Percentiles rank a stretch among this genome's conserved stretches.
Evolutionary conservation across 257 asterid species (phyloP).

Genomic region (Coffea canephora): DNA sequence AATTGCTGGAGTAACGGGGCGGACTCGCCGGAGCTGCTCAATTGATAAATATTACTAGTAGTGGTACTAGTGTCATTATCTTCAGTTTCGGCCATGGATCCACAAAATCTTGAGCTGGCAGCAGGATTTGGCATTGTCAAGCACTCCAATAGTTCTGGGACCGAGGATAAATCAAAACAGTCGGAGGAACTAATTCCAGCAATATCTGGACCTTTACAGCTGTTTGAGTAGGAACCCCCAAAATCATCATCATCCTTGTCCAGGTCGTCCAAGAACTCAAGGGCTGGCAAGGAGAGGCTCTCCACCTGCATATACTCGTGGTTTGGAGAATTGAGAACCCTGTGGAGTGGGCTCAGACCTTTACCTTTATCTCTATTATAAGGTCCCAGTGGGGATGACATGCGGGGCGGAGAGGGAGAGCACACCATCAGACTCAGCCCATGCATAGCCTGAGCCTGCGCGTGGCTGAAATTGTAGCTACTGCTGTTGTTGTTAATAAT

Average conservation of each 20-base stretch:
- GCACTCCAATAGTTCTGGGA: conserved; percentile 60
- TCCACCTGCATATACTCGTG: conserved; percentile 60
- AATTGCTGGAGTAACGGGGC: conserved; percentile 57
- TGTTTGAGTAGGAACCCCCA: conserved; percentile 22
- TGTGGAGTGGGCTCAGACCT: conserved; percentile 69
- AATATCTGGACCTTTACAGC: conserved; percentile 27
- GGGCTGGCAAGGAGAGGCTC: conserved; percentile 58
- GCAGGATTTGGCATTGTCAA: conserved; percentile 40
- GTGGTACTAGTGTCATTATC: conserved; percentile 25
- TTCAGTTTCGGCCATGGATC: conserved; percentile 19
- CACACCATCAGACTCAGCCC: conserved; percentile 28
- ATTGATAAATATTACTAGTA: conserved; percentile 20
- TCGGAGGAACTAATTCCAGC: conserved; percentile 28
- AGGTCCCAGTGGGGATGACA: conserved; percentile 45
- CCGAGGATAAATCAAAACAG: conserved; percentile 34
- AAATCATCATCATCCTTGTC: conserved; percentile 35
- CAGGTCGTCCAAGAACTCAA: conserved; percentile 56
- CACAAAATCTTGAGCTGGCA: conserved; percentile 30
- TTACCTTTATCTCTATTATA: conserved; percentile 40
- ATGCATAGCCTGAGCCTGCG: conserved; percentile 24
- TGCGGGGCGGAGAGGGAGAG: conserved; percentile 73
- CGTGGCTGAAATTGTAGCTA: conserved; percentile 16
- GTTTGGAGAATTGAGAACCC: conserved; percentile 63
- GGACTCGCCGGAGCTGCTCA: conserved; percentile 24
- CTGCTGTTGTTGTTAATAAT: neutral